Evolutionary conservation across 2,329 filamentous ascomycete genomes (phyloP).

Genomic region (Pseudonectria buxi): DNA sequence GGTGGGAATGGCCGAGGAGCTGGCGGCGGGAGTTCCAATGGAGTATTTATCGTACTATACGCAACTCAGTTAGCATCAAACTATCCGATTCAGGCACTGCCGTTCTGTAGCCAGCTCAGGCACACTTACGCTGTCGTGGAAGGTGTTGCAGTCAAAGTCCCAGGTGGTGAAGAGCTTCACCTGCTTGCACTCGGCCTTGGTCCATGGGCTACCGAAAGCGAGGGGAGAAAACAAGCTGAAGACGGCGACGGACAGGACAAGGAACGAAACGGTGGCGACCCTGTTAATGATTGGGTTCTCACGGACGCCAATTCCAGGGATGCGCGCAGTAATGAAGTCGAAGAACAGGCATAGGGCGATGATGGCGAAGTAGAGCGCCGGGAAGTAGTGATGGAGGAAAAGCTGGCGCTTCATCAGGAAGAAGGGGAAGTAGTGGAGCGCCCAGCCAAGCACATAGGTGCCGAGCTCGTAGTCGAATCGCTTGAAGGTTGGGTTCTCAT

Average conservation of each 20-base stretch:
- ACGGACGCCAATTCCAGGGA: constrained; percentile 60
- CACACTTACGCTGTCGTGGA: constrained; percentile 73
- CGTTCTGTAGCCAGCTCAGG: constrained; percentile 27
- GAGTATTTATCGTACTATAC: constrained; percentile 45
- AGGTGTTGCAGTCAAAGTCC: constrained; percentile 98
- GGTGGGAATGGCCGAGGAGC: constrained; percentile 23
- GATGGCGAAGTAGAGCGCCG: constrained; percentile 90
- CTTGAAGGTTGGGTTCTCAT: constrained; percentile 75
- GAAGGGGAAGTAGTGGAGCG: constrained; percentile 98
- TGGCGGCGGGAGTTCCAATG: constrained; percentile 15
- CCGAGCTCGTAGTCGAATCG: constrained; percentile 97
- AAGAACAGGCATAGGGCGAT: constrained; percentile 83
- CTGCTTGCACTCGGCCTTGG: constrained; percentile 74
- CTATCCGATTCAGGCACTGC: background rate
- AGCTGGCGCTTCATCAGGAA: constrained; percentile 97
- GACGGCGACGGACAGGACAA: constrained; percentile 65
- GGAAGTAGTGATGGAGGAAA: constrained; percentile 98
- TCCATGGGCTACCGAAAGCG: constrained; percentile 92
- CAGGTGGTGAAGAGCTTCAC: constrained; percentile 84
- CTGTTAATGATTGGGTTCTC: constrained; percentile 66
- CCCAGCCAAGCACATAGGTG: constrained; percentile 85
- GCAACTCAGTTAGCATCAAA: constrained; percentile 10
- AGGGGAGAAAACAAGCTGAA: constrained; percentile 86
- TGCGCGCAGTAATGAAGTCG: constrained; percentile 74
- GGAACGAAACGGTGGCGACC: constrained; percentile 63